Evolutionary conservation across 2,329 filamentous ascomycete genomes (phyloP).

Genomic region (Coleophoma eucalyptorum): DNA sequence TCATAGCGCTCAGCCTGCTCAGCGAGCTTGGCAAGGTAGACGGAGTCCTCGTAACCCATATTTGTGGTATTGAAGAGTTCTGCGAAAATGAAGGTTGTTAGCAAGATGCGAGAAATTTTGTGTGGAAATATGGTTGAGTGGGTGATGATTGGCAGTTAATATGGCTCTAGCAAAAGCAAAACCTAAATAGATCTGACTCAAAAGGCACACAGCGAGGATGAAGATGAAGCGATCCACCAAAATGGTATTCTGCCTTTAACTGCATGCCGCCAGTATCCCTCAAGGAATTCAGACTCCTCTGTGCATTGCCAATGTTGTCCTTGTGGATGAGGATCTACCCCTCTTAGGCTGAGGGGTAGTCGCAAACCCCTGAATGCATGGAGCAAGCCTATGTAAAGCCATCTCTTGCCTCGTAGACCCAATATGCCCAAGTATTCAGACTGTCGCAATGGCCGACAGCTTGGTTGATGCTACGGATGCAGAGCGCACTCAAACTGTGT

Average conservation of each 20-base stretch:
- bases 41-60: slow-evolving; percentile 99
- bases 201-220: too few species aligned
- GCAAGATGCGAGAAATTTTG: neutral
- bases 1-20: slow-evolving; percentile 99
- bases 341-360: slow-evolving; percentile 21
- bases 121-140: neutral
- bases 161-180: too few species aligned
- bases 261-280: too few species aligned
- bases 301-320: neutral
- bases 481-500: slow-evolving; percentile 3
- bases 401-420: neutral
- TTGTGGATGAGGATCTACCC: slow-evolving; percentile 16
- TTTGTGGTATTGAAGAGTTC: slow-evolving; percentile 42
- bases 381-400: neutral
- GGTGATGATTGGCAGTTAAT: neutral
- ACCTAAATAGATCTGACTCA: too few species aligned
- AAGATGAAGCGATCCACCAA: too few species aligned
- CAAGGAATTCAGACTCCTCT: neutral
- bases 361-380: slow-evolving; percentile 7
- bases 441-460: slow-evolving; percentile 1
- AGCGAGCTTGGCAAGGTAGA: slow-evolving; percentile 99
- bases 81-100: neutral
- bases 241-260: too few species aligned
- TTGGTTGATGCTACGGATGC: neutral
- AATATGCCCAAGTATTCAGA: too few species aligned